Percentiles rank a stretch among this genome's conserved stretches.
phyloP scores from a whole-genome alignment of 2,329 filamentous ascomycete genomes.

The Aspergillus amoenus region DNA sequence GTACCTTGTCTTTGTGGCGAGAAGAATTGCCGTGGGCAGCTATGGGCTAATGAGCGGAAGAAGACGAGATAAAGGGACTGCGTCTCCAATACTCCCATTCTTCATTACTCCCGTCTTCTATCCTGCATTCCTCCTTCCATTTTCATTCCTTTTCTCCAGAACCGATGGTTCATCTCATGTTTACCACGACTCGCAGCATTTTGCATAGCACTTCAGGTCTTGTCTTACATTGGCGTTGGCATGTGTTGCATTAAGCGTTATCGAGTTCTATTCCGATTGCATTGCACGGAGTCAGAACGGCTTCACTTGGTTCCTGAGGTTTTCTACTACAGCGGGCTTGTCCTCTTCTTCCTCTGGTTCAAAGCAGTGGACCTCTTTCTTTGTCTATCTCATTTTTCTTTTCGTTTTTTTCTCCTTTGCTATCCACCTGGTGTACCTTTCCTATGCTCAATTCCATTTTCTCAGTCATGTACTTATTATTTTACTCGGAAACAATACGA shows the following conservation, averaged over 20 bases:
- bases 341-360: neutral
- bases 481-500: too few species aligned
- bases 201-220: neutral
- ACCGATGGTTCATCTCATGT: too few species aligned
- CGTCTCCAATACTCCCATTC: neutral
- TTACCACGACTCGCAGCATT: neutral
- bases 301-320: neutral
- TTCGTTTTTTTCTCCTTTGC: neutral
- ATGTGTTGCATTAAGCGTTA: too few species aligned
- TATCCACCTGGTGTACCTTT: too few species aligned
- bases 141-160: neutral
- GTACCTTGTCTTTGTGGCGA: conserved; percentile 47
- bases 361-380: neutral
- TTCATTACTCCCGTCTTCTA: neutral
- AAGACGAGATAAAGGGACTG: conserved; percentile 24
- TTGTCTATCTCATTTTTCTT: neutral
- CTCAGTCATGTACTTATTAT: too few species aligned
- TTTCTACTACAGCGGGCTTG: neutral
- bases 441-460: too few species aligned
- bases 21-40: conserved; percentile 42
- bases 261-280: too few species aligned
- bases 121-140: neutral
- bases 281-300: too few species aligned
- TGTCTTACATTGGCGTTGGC: too few species aligned
- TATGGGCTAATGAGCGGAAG: conserved; percentile 42